Percentiles rank a stretch among this genome's conserved stretches.
Conservation (phyloP, 2,329 filamentous ascomycete genomes). For the Fusarium sp. region DNA sequence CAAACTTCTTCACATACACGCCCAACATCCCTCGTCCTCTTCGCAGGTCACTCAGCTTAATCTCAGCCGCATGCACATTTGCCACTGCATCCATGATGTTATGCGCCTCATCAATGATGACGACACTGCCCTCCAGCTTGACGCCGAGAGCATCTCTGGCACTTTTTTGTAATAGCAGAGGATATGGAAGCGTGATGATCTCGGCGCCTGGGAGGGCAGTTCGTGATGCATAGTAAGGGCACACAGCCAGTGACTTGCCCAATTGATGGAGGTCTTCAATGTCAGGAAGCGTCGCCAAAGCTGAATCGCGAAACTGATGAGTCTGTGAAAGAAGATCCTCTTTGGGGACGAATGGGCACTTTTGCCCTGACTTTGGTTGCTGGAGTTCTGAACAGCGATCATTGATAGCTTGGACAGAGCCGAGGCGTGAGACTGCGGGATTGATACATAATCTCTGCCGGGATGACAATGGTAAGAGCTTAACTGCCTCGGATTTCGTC, state of each 20-base stretch:
- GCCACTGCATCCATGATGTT: conserved; percentile 97
- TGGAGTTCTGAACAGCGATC: conserved; percentile 93
- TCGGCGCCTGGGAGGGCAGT: conserved; percentile 85
- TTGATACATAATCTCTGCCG: conserved; percentile 94
- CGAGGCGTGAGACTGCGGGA: conserved; percentile 78
- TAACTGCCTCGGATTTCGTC: conserved; percentile 64
- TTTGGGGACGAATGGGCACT: conserved; percentile 83
- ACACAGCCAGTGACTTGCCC: conserved; percentile 83
- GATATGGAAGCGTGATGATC: conserved; percentile 93
- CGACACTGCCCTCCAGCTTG: conserved; percentile 85
- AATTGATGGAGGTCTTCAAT: conserved; percentile 90
- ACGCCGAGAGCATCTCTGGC: conserved; percentile 90
- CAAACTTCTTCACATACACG: conserved; percentile 87
- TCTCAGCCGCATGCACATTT: conserved; percentile 83
- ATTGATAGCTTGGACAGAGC: conserved; percentile 85
- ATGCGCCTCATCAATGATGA: conserved; percentile 98
- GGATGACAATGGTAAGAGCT: conserved; percentile 86
- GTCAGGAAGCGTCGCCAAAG: conserved; percentile 86
- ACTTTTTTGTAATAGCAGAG: conserved; percentile 85
- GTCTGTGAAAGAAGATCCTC: conserved; percentile 79
- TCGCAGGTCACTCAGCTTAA: conserved; percentile 79
- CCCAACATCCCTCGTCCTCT: conserved; percentile 81
- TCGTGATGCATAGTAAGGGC: conserved; percentile 96
- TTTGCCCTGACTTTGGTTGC: conserved; percentile 69
- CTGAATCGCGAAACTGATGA: conserved; percentile 86